phyloP scores from a whole-genome alignment of 1,284 basidiomycete genomes.

The Ustilago bromivora region DNA sequence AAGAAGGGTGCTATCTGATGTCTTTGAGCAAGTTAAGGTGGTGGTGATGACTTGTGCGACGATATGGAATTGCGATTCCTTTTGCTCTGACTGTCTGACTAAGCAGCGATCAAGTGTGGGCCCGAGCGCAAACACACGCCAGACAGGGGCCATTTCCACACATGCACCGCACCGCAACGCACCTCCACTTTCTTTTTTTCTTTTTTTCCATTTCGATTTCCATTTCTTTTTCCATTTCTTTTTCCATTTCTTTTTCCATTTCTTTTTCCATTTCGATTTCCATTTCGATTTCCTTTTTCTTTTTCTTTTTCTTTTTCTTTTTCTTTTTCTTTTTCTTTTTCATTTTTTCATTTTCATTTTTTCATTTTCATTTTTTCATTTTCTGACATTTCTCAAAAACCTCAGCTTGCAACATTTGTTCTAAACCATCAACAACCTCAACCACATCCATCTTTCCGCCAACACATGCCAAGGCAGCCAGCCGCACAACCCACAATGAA shows the following conservation, averaged over 20 bases:
- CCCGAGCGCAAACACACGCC: conserved; percentile 13
- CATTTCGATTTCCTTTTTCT: too few relatives aligned
- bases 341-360: not conserved
- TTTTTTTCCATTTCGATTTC: not conserved
- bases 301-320: too few relatives aligned
- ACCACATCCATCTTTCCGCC: too few relatives aligned
- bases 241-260: conserved; percentile 1
- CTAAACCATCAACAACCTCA: not conserved
- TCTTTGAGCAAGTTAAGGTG: not conserved
- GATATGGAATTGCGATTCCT: not conserved
- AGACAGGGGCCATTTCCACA: conserved; percentile 16
- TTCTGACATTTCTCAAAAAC: conserved; percentile 1
- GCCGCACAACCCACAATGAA: conserved; percentile 21
- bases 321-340: too few relatives aligned
- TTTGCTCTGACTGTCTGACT: not conserved
- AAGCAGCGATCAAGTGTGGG: not conserved
- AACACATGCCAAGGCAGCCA: not conserved
- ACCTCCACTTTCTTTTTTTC: not conserved
- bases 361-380: conserved; percentile 11
- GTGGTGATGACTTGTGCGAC: conserved; percentile 11
- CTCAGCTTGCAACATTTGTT: not conserved
- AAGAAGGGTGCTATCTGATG: not conserved
- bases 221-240: not conserved
- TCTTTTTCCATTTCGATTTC: too few relatives aligned
- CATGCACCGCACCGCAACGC: not conserved